Evolutionary conservation across 2,329 filamentous ascomycete genomes (phyloP), one percentile per base, ranked within the genome.

Genomic region (Alternaria sp.): DNA sequence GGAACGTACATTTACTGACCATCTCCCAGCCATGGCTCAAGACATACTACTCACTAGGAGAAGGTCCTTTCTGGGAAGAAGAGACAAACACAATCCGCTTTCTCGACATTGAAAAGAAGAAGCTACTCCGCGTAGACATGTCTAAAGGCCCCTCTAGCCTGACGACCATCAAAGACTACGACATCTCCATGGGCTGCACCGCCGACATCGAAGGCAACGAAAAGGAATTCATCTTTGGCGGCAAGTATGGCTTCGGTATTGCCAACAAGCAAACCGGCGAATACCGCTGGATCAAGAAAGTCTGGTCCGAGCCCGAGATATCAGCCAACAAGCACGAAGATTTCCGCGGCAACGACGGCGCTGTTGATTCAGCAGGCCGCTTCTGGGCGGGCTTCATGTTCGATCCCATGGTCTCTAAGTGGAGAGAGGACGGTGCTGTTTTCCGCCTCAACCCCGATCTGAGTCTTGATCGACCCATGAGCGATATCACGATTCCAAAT

Each of bases 311-410:
- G 8, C 78, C 81, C 8, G 82, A 86, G 68, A 77, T 80, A 41
- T 71, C 75, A 4, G 72, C 73, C 16, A 81, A 80, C 25, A 85
- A 83, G 71, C 79, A 80, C 38, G 78, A 82, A 57, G 79, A 80
- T 22, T 83, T 92, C 76, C 85, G 90, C 56, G 85, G 85, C 78
- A 97, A 97, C 74, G 94, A 97, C 74, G 93, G 93, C 48, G 90
- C 89, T 5, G 88, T 92, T 53, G 93, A 97, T 74, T 89, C 88
- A 27, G 85, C 89, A 64, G 93, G 94, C 32, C 84, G 92, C 34
- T 95, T 94, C 80, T 97, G 92, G 91, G 84, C 93, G 6, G 92
- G 93, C 8, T 87, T 87, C 64, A 97, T 97, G 92, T 95, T 92
- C 64, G 92, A 97, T 73, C 90, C 92, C 57, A 82, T 89, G 71